These are phyloP conservation scores for Fusarium keratoplasticum DNA, from an alignment of 2,329 filamentous ascomycete genomes.

Conservation along the genomic window DNA sequence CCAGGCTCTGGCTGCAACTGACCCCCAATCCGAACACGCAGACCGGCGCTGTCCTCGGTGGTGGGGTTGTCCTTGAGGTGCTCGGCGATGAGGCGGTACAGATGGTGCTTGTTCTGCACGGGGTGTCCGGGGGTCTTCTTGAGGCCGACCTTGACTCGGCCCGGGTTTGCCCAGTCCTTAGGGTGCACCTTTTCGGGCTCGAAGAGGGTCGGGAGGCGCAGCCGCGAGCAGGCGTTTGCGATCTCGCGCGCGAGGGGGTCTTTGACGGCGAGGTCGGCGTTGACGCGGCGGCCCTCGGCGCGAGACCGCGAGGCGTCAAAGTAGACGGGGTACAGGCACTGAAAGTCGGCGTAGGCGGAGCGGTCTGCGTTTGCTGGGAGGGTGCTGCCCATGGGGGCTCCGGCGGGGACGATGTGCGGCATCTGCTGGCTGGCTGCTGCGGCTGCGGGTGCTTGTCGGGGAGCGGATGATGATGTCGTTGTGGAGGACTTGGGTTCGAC, in stretches of 20 bases:
- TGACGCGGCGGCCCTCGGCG: constrained; percentile 84
- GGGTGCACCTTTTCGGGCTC: constrained; percentile 94
- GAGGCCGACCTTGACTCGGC: constrained; percentile 84
- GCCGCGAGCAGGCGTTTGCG: constrained; percentile 81
- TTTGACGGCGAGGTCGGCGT: constrained; percentile 75
- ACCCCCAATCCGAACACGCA: constrained; percentile 79
- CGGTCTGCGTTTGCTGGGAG: constrained; percentile 58
- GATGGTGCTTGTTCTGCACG: constrained; percentile 84
- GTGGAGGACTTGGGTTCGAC: constrained; percentile 49
- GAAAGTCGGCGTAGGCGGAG: constrained; percentile 77
- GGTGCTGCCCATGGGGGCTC: constrained; percentile 45
- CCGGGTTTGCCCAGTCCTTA: constrained; percentile 97
- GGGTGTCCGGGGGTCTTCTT: constrained; percentile 43
- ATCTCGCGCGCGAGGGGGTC: constrained; percentile 93
- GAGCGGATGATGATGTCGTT: constrained; percentile 36
- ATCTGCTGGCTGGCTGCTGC: constrained; percentile 45
- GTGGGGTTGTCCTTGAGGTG: constrained; percentile 85
- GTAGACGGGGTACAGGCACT: constrained; percentile 95
- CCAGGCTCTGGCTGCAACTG: constrained; percentile 71
- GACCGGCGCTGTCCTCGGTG: constrained; percentile 73
- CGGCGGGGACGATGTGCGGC: constrained; percentile 43
- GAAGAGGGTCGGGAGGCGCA: constrained; percentile 80
- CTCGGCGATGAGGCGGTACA: constrained; percentile 83
- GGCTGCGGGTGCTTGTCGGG: constrained; percentile 36
- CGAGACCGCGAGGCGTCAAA: constrained; percentile 84